phyloP scores from a whole-genome alignment of 2,329 filamentous ascomycete species.

The Epicoccum nigrum region DNA sequence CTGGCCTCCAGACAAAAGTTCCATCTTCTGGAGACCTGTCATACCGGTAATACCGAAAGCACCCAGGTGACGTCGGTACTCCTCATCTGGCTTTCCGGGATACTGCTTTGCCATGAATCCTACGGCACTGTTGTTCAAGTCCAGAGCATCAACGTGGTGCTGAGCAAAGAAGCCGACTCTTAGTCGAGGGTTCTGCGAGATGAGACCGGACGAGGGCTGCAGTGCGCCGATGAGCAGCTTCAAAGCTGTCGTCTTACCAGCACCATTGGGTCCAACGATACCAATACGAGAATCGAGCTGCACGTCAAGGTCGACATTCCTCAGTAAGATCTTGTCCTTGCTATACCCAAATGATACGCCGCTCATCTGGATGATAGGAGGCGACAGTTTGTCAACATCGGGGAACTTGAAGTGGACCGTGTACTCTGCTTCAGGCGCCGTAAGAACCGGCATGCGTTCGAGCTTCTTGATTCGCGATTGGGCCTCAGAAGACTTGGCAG shows the following conservation, averaged over 20 bases:
- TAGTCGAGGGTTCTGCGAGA: slow-evolving; percentile 85
- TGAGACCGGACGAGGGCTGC: slow-evolving; percentile 75
- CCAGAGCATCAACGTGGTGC: slow-evolving; percentile 95
- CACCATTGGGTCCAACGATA: slow-evolving; percentile 98
- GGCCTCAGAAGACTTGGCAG: slow-evolving; percentile 96
- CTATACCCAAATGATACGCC: slow-evolving; percentile 90
- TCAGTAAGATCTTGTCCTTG: slow-evolving; percentile 77
- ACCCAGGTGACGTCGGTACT: slow-evolving; percentile 93
- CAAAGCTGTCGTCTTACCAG: slow-evolving; percentile 97
- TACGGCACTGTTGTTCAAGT: slow-evolving; percentile 86
- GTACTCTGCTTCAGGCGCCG: slow-evolving; percentile 91
- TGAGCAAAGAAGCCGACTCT: slow-evolving; percentile 97
- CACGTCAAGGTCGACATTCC: slow-evolving; percentile 90
- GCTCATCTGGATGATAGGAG: slow-evolving; percentile 97
- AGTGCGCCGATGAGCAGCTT: slow-evolving; percentile 95
- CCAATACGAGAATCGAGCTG: slow-evolving; percentile 98
- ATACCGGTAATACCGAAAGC: slow-evolving; percentile 88
- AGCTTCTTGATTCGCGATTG: slow-evolving; percentile 99
- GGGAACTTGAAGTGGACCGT: slow-evolving; percentile 97
- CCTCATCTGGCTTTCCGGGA: slow-evolving; percentile 90
- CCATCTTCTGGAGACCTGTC: slow-evolving; percentile 97
- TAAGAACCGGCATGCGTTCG: slow-evolving; percentile 92
- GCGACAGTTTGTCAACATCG: slow-evolving; percentile 95
- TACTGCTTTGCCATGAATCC: slow-evolving; percentile 95
- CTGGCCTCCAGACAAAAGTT: slow-evolving; percentile 89